These are phyloP conservation scores for Cutaneotrichosporon dermatis DNA, from an alignment of 1,284 basidiomycete genomes.

Conservation along the genomic window DNA sequence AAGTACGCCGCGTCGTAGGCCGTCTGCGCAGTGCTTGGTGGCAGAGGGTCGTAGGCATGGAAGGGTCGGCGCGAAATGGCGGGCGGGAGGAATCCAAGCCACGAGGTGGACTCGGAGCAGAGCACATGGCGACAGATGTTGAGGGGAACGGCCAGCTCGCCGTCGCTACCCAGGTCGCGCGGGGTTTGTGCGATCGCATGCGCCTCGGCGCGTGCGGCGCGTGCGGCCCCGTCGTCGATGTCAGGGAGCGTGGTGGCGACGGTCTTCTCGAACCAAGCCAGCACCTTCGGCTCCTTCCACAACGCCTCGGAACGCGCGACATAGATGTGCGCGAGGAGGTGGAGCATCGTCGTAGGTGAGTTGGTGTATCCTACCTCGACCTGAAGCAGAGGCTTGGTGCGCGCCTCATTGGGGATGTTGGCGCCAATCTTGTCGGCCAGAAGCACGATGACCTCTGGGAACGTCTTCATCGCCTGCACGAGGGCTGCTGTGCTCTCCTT, in stretches of 20 bases:
- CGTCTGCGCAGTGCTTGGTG: slow-evolving; percentile 59
- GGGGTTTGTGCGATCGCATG: slow-evolving; percentile 46
- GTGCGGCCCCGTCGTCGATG: slow-evolving; percentile 26
- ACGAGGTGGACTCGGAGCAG: slow-evolving; percentile 59
- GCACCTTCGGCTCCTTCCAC: slow-evolving; percentile 70
- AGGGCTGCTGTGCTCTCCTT: slow-evolving; percentile 63
- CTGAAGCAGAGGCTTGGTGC: slow-evolving; percentile 61
- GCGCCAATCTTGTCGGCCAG: slow-evolving; percentile 79
- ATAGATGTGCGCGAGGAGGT: slow-evolving; percentile 78
- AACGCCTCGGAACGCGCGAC: slow-evolving; percentile 66
- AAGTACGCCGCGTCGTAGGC: slow-evolving; percentile 70
- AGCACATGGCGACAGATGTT: slow-evolving; percentile 68
- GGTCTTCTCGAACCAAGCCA: slow-evolving; percentile 65
- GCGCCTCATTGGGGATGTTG: slow-evolving; percentile 57
- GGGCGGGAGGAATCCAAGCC: slow-evolving; percentile 68
- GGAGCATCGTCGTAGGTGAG: slow-evolving; percentile 49
- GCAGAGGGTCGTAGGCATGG: slow-evolving; percentile 74
- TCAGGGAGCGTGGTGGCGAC: slow-evolving; percentile 22
- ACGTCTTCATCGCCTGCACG: slow-evolving; percentile 65
- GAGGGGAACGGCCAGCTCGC: slow-evolving; percentile 34
- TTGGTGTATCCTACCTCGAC: slow-evolving; percentile 64
- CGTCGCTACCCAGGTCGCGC: slow-evolving; percentile 33
- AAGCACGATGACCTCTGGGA: slow-evolving; percentile 72
- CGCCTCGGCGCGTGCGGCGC: slow-evolving; percentile 29
- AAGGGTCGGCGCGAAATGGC: slow-evolving; percentile 50